Base-by-base conservation (phyloP, 768 basidiomycete species). In the Leccinum sublutescens region DNA sequence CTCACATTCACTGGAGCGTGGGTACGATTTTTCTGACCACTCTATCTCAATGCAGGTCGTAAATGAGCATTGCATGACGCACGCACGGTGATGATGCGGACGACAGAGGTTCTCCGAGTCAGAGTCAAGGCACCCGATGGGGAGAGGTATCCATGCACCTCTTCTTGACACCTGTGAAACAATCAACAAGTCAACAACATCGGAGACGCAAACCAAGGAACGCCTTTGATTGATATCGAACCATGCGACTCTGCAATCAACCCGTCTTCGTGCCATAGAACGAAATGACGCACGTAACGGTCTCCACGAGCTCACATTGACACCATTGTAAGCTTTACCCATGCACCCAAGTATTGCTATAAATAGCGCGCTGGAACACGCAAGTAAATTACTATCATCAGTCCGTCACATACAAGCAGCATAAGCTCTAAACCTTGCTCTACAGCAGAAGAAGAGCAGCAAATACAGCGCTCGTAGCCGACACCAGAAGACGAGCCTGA, bases 401-500 rank as follows among this genome's bases (percentile, higher is more conserved):
- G 50, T 48, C 52, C 60, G 19, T 52, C 57, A 48, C 49, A 40
- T 47, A 25, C 33, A 48, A 58, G 29, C 43, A 52, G 51, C 31
- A 23, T 40, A 57, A 34, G 52, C n/a, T 59, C 21, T 12, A 40
- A 54, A 6, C n/a, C 33, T 31, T 38, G 12, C 31, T 33, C 58
- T 68, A 68, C 55, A 68, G 31, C 33, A 68, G 9, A 19, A 67
- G 52, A 33, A 52, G 34, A 29, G 54, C 58, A 56, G 58, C 56
- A 31, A 66, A 60, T 14, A 58, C 58, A 23, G 53, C 59, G 25
- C 59, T 57, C 50, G 56, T 50, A 14, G 40, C 59, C 0, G 58
- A 57, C 11, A 51, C 23, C 43, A 67, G 23, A 19, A 67, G 14
- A 34, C 57, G 43, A 40, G 21, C 50, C 15, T 3, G 52, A 43